Evolutionary conservation across 1,284 basidiomycete species (phyloP), one percentile per base, ranked within the genome.

Genomic region (Tausonia pullulans): DNA sequence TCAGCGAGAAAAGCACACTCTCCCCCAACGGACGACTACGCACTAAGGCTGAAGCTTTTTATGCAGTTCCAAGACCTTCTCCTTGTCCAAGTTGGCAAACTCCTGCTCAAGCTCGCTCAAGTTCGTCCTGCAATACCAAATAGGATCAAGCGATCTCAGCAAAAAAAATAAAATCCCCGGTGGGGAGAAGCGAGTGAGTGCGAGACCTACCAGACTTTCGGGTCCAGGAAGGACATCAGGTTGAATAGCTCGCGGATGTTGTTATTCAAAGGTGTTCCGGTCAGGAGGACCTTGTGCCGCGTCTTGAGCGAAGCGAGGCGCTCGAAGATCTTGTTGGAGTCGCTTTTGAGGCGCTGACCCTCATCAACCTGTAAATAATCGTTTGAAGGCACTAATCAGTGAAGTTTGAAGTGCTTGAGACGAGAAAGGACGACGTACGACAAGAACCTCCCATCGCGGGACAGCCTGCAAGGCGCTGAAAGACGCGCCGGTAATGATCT

Each of bases 181-280:
- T 13, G 5, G 1, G n/a, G 13, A 10, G 8, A 1, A 3, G 16
- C 1, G 11, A 11, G 49, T 5, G 50, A 52, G 11, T 13, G 41
- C 7, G 45, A 67, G 11, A 48, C 73, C 58, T 64, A 71, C 70
- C 55, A 95, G 63, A 85, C 79, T 1, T 78, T 72, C 0, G 85
- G 83, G 74, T 94, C 90, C 13, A 96, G 82, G 78, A 95, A 96
- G 74, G 91, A 90, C 84, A 97, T 90, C 53, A 97, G 80, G 74
- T 93, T 96, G 80, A 96, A 93, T 39, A 95, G 77, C 76, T 98
- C 95, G 61, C 90, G 83, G n/a, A 98, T 86, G 72, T 96, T 98
- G 78, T 98, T 98, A 75, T 98, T 97, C 61, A 98, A 77, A 2
- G 95, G 95, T 1, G 96, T 98, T 82, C 93, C 93, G 14, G 94